phyloP scores from a whole-genome alignment of 257 asterid genomes.

The Fraxinus quadrangulata region DNA sequence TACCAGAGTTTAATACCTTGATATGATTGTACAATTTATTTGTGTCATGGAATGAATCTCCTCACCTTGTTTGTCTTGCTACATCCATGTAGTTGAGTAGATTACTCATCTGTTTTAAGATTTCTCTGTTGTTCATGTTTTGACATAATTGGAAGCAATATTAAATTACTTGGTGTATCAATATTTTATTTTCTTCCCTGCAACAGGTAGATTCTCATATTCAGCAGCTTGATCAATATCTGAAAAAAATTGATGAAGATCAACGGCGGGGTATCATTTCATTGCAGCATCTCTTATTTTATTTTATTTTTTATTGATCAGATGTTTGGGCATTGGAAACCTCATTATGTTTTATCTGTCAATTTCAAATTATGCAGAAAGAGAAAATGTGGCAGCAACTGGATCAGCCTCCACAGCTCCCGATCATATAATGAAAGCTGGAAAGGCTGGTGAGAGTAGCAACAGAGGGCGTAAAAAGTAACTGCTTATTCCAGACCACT shows the following conservation, averaged over 20 bases:
- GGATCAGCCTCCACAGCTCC: constrained; percentile 53
- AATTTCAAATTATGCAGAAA: constrained; percentile 52
- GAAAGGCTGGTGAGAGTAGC: constrained; percentile 77
- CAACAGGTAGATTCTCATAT: constrained; percentile 84
- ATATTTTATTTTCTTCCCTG: constrained; percentile 21
- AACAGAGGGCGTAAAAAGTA: constrained; percentile 96
- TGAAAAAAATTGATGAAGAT: constrained; percentile 87
- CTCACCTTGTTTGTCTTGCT: constrained; percentile 1
- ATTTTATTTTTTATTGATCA: neutral
- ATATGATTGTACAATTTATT: constrained; percentile 8
- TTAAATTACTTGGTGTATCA: constrained; percentile 9
- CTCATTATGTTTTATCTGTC: constrained; percentile 11
- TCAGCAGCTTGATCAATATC: constrained; percentile 92
- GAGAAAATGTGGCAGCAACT: constrained; percentile 54
- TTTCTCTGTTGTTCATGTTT: neutral
- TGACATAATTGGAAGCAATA: neutral
- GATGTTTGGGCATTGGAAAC: constrained; percentile 2
- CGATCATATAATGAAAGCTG: constrained; percentile 68
- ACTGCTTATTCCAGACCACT: constrained; percentile 20
- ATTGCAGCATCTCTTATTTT: constrained; percentile 19
- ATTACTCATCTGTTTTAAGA: constrained; percentile 5
- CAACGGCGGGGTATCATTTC: constrained; percentile 58
- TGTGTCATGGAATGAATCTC: neutral
- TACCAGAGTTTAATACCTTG: neutral
- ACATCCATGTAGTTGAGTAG: constrained; percentile 6